These are phyloP conservation scores for Jackrogersella multiformis DNA, from an alignment of 495 filamentous ascomycete species.

Conservation along the genomic window DNA sequence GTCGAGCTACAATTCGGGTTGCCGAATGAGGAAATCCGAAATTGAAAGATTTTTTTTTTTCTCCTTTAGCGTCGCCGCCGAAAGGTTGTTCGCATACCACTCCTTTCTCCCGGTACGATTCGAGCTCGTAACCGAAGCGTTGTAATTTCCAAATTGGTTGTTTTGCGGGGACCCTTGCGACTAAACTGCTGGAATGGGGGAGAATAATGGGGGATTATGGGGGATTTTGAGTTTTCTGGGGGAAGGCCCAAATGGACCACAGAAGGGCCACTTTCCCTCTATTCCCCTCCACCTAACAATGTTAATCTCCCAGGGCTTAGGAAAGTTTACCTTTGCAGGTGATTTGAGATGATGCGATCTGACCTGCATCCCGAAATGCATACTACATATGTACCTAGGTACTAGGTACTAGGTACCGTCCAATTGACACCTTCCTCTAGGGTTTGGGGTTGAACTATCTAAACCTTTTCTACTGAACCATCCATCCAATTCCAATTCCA, in stretches of 20 bases:
- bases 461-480: background rate
- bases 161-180: conserved; percentile 21
- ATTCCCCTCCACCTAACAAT: background rate
- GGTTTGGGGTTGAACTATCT: conserved; percentile 7
- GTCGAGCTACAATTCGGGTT: conserved; percentile 12
- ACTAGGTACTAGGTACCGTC: background rate
- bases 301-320: background rate
- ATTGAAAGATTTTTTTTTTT: conserved; percentile 14
- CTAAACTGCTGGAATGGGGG: background rate
- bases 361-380: conserved; percentile 21
- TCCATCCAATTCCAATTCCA: conserved; percentile 6
- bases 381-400: background rate
- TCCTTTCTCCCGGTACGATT: conserved; percentile 18
- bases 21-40: conserved; percentile 24
- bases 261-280: conserved; percentile 4
- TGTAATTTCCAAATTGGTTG: background rate
- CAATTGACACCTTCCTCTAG: background rate
- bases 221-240: conserved; percentile 4
- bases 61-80: conserved; percentile 24
- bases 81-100: conserved; percentile 18
- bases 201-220: conserved; percentile 5
- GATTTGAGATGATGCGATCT: conserved; percentile 35
- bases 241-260: conserved; percentile 6
- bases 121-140: background rate
- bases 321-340: conserved; percentile 15